Percentiles rank a stretch among this genome's conserved stretches.
These are phyloP conservation scores for Leishmania major DNA, from an alignment of 208 protist genomes.

Conservation along the genomic window DNA sequence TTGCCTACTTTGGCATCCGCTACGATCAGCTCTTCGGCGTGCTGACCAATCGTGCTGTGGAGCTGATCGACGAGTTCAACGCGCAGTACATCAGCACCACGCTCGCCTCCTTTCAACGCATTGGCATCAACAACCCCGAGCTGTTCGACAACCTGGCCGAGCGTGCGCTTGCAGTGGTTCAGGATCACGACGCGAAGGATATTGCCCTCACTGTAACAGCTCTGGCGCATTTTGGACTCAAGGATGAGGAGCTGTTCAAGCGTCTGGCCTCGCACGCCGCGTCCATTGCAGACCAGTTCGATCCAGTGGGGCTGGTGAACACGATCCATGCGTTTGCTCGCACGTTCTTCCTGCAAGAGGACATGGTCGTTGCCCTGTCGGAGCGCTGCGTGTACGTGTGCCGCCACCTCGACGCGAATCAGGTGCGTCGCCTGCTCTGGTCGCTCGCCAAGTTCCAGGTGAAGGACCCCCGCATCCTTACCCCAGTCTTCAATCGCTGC, in stretches of 20 bases:
- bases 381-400: constrained; percentile 86
- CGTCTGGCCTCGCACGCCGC: constrained; percentile 88
- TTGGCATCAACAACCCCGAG: constrained; percentile 93
- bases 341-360: constrained; percentile 90
- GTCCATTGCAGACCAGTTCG: constrained; percentile 88
- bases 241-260: constrained; percentile 92
- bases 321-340: constrained; percentile 89
- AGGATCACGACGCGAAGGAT: constrained; percentile 88
- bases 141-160: constrained; percentile 93
- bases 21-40: constrained; percentile 94
- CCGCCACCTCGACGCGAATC: constrained; percentile 80
- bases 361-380: constrained; percentile 87
- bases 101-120: constrained; percentile 88
- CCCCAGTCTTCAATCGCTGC: constrained; percentile 86
- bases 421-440: constrained; percentile 86
- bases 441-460: constrained; percentile 90
- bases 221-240: constrained; percentile 90
- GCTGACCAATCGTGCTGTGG: constrained; percentile 91
- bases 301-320: constrained; percentile 77
- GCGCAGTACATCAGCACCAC: constrained; percentile 91
- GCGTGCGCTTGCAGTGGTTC: constrained; percentile 87
- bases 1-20: constrained; percentile 89
- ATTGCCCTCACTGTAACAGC: constrained; percentile 87
- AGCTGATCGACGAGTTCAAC: constrained; percentile 93
- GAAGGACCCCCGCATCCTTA: constrained; percentile 81